Base-by-base conservation (phyloP, 768 basidiomycete species). In the Crepidotus variabilis region DNA sequence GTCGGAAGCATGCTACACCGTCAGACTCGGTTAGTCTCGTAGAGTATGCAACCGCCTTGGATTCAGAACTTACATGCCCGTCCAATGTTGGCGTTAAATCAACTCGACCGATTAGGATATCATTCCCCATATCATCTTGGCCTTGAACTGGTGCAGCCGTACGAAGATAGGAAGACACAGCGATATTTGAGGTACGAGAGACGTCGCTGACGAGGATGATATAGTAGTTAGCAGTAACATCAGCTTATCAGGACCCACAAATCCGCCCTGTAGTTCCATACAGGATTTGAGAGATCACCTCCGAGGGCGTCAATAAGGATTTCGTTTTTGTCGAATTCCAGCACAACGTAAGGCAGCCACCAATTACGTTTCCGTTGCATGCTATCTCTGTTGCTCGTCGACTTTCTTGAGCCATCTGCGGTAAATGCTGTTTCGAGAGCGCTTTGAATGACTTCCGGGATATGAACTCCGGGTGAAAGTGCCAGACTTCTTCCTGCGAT, bases 291-390 rank as follows among this genome's bases (percentile, higher is more conserved):
- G 50, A 98, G 81, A 71, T 98, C 93, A n/a, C 96, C 97, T 8
- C 92, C 94, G 65, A 98, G 81, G 10, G 95, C 94, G 75, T 98
- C 96, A 55, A 98, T 88, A 61, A 99, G 75, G 63, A 98, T 87
- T 71, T 98, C 95, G 72, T 98, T 98, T 80, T 93, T 94, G 75
- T 94, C 91, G 76, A 95, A 96, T 74, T 98, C 95, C 63, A 99
- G 86, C 43, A 98, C 97, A 68, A 98, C 90, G 63, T 90, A 98
- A 24, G 97, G 97, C 34, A 99, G 81, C 91, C 90, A 94, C 93
- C 92, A 94, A 72, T 87, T 89, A 57, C 94, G 92, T 71, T 87
- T 92, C 61, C 97, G 82, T 69, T 96, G 94, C 69, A 95, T 75
- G 66, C 91, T 94, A 64, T 98, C 96, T 47, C 95, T 82, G 69